phyloP scores from a whole-genome alignment of 1,284 basidiomycete genomes.

The Moesziomyces parantarcticus region DNA sequence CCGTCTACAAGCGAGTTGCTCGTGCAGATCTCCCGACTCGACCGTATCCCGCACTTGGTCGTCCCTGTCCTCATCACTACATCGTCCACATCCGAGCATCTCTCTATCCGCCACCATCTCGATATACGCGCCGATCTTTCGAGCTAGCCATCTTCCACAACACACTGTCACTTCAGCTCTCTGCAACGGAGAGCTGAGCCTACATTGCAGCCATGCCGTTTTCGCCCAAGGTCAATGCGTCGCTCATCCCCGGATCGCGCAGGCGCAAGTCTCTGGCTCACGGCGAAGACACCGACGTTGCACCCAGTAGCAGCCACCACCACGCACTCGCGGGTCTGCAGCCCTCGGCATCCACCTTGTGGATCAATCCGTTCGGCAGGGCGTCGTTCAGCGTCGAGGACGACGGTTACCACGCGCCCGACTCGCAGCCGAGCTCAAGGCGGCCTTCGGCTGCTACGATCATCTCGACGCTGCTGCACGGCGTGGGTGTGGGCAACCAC shows the following conservation, averaged over 20 bases:
- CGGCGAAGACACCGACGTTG: constrained; percentile 7
- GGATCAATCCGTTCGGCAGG: constrained; percentile 27
- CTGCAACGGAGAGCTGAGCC: no score
- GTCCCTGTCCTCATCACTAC: no score
- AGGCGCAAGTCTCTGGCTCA: constrained; percentile 18
- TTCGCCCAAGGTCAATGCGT: constrained; percentile 2
- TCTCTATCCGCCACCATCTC: no score
- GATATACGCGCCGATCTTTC: no score
- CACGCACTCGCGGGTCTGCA: constrained; percentile 5
- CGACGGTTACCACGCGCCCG: constrained; percentile 16
- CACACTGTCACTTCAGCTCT: no score
- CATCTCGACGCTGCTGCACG: constrained; percentile 28
- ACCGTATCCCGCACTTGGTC: no score
- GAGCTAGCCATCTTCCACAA: no score
- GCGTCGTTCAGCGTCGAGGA: constrained; percentile 21
- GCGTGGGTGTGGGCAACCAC: background rate
- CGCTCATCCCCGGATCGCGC: constrained; percentile 6
- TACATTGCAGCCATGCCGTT: constrained; percentile 5
- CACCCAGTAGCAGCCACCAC: background rate
- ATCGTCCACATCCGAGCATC: no score
- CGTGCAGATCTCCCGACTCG: no score
- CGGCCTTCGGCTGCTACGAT: constrained; percentile 23
- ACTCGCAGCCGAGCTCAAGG: constrained; percentile 11
- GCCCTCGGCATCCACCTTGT: constrained; percentile 17
- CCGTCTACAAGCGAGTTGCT: no score